Evolutionary conservation across 2,329 filamentous ascomycete genomes (phyloP), one percentile per base, ranked within the genome.

Genomic region (Ophiostoma perfectum): DNA sequence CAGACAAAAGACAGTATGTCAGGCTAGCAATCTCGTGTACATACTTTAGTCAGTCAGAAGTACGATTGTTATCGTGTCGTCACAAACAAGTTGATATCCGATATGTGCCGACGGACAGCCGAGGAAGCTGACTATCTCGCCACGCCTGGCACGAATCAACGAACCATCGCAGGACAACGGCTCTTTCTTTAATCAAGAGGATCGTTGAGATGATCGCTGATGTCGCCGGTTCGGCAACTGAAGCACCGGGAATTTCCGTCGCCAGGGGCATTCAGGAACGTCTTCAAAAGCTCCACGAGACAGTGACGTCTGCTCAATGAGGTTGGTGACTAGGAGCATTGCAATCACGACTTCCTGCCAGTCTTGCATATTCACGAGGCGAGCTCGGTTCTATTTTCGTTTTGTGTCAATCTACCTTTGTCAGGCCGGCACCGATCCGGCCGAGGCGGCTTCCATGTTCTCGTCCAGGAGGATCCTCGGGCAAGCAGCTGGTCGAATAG

Each of bases 61-160:
- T 27, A 27, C 27, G 27, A 27, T 49, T 49, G 47, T 49, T 49
- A 5, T 60, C 55, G 58, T 42, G 11, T n/a, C 14, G 38, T 38
- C 36, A 4, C 7, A 27, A 36, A 58, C 49, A 16, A 39, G 38
- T 42, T 11, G 60, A 39, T 42, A 63, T 63, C 60, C 60, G 60
- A 63, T 42, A 42, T 44, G n/a, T 63, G 60, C 60, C 60, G 60
- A 63, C 39, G 38, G 12, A 63, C 60, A 63, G 38, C 60, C 60
- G 60, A 63, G 60, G 60, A 63, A 63, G 16, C 60, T 42, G 39
- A 18, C 5, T 18, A 18, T 42, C 14, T 39, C 39, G 39, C 2
- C 36, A 41, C 38, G 52, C 27, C 58, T 14, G 38, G 14, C 14
- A 41, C 38, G 16, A 39, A 38, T 41, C 58, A 63, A 42, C 60